phyloP scores from a whole-genome alignment of 1,284 basidiomycete genomes.

The Apiotrichum gracile region DNA sequence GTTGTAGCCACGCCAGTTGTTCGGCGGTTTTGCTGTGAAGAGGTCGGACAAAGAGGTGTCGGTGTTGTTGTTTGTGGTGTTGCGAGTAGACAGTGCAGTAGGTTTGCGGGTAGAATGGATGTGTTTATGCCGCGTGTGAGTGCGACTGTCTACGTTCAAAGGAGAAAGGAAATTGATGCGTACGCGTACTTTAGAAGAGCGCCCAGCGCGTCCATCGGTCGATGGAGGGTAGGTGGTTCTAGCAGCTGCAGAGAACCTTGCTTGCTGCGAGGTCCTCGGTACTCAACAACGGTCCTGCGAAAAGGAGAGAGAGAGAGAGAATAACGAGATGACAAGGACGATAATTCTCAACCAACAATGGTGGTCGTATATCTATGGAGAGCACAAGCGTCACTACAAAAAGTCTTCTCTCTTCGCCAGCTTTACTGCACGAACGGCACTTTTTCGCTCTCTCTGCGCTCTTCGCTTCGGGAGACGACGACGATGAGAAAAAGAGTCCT shows the following conservation, averaged over 20 bases:
- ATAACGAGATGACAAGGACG: too few species aligned
- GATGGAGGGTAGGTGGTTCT: neutral
- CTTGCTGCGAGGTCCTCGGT: neutral
- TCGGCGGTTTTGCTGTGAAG: constrained; percentile 9
- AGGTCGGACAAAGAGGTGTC: neutral
- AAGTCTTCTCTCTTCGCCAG: too few species aligned
- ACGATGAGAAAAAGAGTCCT: too few species aligned
- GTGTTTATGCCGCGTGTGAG: constrained; percentile 3
- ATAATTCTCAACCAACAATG: too few species aligned
- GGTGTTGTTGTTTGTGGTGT: neutral
- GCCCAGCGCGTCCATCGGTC: constrained; percentile 9
- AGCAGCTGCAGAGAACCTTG: neutral
- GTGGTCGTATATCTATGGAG: too few species aligned
- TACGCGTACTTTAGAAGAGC: constrained; percentile 16
- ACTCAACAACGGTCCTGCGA: too few species aligned
- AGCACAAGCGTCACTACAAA: too few species aligned
- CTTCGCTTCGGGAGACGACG: too few species aligned
- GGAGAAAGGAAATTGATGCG: constrained; percentile 9
- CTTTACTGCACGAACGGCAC: too few species aligned
- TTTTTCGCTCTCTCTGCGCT: too few species aligned
- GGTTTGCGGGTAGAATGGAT: neutral
- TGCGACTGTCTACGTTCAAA: neutral
- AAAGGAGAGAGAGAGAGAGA: too few species aligned
- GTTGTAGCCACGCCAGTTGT: constrained; percentile 23
- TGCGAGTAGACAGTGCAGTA: neutral